Evolutionary conservation across 2,329 filamentous ascomycete genomes (phyloP), one percentile per base, ranked within the genome.

Genomic region (Ampelomyces quisqualis): DNA sequence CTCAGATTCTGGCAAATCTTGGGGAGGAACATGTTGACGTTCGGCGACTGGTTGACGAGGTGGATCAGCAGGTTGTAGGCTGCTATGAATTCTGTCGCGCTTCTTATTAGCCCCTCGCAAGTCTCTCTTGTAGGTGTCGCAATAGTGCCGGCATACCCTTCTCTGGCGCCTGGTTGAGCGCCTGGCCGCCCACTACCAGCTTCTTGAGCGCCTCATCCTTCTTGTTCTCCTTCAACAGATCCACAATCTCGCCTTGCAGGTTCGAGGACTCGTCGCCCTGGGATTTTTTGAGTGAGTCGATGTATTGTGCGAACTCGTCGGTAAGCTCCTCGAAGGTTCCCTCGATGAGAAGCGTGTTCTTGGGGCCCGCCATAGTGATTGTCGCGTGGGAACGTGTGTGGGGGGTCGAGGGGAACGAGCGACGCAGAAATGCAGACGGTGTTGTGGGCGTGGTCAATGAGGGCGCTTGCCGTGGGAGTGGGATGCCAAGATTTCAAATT

Each of bases 41-140:
- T 88, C 60, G 86, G 82, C 45, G 90, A 88, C 73, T 95, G 88
- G 62, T 89, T 79, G 56, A 95, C 82, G 46, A 98, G 84, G 76
- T 96, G 88, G 65, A 97, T 85, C 69, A 98, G 85, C 58, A 97
- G 85, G 75, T 98, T 97, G 76, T 96, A 96, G 47, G 91, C 89
- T 45, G 91, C 86, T 47, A 89, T 90, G 70, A 96, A 93, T 72
- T 97, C 91, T 84, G 64, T 53, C 45, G 32, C 44, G 40, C 37
- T 45, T 45, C 49, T 36, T 55, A 53, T 67, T 54, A 68, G 56
- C 54, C 43, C 34, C 30, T 45, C 32, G 13, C 36, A 35, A 39
- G 24, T 40, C 29, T 28, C 24, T 22, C 29, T 36, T 15, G 18
- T 36, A 45, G 29, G n/a, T n/a, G n/a, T n/a, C 15, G 47, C 48